Base-by-base conservation (phyloP, 495 filamentous ascomycete species). In the Usnea hakonensis region DNA sequence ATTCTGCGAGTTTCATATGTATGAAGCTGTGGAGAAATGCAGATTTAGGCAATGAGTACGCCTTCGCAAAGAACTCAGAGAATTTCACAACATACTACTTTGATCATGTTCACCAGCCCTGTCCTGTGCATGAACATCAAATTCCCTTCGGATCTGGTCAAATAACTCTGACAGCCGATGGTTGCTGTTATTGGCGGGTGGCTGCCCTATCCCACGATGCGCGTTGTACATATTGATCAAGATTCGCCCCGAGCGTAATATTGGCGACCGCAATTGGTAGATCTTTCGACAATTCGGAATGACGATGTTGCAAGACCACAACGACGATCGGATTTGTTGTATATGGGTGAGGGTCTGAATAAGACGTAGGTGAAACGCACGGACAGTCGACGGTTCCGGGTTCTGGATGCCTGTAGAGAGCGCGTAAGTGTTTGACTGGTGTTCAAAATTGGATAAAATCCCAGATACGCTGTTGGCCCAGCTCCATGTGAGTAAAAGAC, bases 111-210 rank as follows among this genome's bases (percentile, higher is more conserved):
- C 88, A 69, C 87, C 87, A 68, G 81, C 86, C 37, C 66, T 69
- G 68, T 87, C 80, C 68, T 85, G 79, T 40, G 86, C 79, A 71
- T 96, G 88, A 61, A 76, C 83, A 61, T 97, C 94, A 68, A 96
- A 98, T 74, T 98, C 94, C 71, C 81, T 77, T 67, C 95, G 86
- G 65, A 98, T 83, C 67, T 91, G 86, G 48, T 97, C 93, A 68
- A 98, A 79, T 65, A 97, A 82, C 78, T 98, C 94, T 65, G 84
- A 90, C 66, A 97, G 78, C 59, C 94, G 91, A 67, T 81, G 81
- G 78, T 85, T 87, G 28, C 48, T 52, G 62, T 43, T 57, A 53
- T 33, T 46, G n/a, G 53, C 17, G 68, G 87, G 81, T 65, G 78
- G 81, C 66, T 83, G 85, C 68, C 86, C 87, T 81, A 95, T 85